Evolutionary conservation across 2,329 filamentous ascomycete genomes (phyloP), one percentile per base, ranked within the genome.

Genomic region (Claviceps fusiformis): DNA sequence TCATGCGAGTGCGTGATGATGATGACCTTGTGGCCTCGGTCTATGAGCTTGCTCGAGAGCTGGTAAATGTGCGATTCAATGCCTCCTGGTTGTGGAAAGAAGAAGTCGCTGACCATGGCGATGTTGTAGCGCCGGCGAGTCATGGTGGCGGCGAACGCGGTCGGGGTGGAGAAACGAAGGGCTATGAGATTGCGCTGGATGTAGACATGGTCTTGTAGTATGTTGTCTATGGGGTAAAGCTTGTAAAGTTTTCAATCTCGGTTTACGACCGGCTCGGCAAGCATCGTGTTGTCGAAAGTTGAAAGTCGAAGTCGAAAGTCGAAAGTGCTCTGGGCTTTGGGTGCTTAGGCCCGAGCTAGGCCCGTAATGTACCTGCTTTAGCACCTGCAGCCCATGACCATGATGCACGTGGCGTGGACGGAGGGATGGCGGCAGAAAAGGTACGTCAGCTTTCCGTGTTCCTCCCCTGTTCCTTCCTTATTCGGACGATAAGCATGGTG

Each of bases 1-100:
- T 90, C 81, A 70, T 97, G 95, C 29, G 90, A 87, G 71, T 98
- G 93, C 0, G 93, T 98, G 65, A 98, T 93, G 66, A 98, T 87
- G 60, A 98, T 89, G 63, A 98, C 92, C 73, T 96, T 96, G 76
- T 98, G 93, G 45, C 93, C 93, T 45, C 93, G 88, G 70, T 98
- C 92, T 61, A 97, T 90, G 62, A 98, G 82, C 79, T 97, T 98
- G 56, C 87, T 89, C 37, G 92, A 93, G 45, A 98, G 78, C 71
- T 98, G 93, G 74, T 98, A 98, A 64, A 98, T 97, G 72, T 98
- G 93, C 70, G 89, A 95, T 74, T 98, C 93, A 61, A 98, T 83
- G 63, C 93, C 93, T 67, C 93, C 91, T 53, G 93, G 92, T 66
- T 97, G 92, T 15, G 93, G 93, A 68, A 95, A 98, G 83, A 98